These are phyloP conservation scores for Polyrhizophydium stewartii DNA, from an alignment of 371 early-diverging fungal species.

Conservation along the genomic window DNA sequence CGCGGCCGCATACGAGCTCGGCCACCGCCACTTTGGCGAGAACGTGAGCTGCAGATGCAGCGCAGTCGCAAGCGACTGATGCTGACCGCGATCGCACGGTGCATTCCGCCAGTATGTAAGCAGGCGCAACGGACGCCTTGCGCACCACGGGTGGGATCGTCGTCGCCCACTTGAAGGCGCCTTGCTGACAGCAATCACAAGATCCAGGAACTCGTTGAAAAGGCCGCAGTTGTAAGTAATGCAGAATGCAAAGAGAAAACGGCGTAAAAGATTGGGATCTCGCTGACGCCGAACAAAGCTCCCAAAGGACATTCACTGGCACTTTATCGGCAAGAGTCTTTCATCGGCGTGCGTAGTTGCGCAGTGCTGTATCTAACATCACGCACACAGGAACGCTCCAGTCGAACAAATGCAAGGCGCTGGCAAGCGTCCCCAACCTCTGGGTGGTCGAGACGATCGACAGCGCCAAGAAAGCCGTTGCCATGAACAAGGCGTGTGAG, in stretches of 20 bases:
- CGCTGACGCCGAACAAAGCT: constrained; percentile 16
- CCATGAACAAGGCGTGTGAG: constrained; percentile 68
- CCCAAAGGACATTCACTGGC: constrained; percentile 71
- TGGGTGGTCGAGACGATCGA: constrained; percentile 90
- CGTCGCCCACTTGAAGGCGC: neutral
- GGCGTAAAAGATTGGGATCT: neutral
- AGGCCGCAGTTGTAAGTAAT: constrained; percentile 67
- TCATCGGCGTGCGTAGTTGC: no score
- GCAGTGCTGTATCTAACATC: no score
- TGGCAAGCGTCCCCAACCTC: constrained; percentile 84
- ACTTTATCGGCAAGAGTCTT: constrained; percentile 79
- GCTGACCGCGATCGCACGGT: neutral
- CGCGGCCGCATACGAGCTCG: constrained; percentile 65
- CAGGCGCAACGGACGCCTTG: neutral
- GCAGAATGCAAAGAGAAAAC: neutral
- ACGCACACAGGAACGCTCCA: constrained; percentile 66
- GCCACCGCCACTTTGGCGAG: constrained; percentile 94
- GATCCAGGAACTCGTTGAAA: constrained; percentile 92
- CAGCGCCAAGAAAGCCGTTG: constrained; percentile 72
- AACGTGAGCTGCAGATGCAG: constrained; percentile 58
- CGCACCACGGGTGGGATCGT: neutral
- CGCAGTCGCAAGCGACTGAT: neutral
- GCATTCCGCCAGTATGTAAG: constrained; percentile 11
- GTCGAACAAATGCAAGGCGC: constrained; percentile 89
- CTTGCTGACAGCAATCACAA: constrained; percentile 16